phyloP scores from a whole-genome alignment of 441 rosid genomes.

The Rhodomyrtus psidioides region DNA sequence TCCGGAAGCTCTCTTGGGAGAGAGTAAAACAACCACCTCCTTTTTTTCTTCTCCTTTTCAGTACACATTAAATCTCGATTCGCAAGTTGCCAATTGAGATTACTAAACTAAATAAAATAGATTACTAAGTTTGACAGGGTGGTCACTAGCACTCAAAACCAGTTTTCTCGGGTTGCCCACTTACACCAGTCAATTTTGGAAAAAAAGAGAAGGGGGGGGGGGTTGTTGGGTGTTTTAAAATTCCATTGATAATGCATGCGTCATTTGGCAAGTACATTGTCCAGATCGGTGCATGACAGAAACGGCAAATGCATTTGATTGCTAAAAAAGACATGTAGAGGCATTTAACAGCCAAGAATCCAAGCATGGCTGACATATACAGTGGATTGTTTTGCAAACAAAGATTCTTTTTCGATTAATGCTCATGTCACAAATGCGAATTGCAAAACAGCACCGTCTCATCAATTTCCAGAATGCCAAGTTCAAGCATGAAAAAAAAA shows the following conservation, averaged over 20 bases:
- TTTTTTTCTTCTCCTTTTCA: background rate
- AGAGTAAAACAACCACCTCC: background rate
- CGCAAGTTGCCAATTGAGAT: background rate
- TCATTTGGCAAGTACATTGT: too few relatives aligned
- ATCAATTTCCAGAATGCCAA: background rate
- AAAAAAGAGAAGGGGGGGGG: too few relatives aligned
- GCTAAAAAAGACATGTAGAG: background rate
- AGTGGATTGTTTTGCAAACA: background rate
- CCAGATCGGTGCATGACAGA: background rate
- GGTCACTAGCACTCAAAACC: background rate
- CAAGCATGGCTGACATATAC: background rate
- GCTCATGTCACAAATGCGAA: background rate
- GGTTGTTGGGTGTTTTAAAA: background rate
- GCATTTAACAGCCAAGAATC: background rate
- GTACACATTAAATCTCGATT: background rate
- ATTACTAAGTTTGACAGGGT: background rate
- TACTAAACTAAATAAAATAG: background rate
- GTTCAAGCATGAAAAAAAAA: background rate
- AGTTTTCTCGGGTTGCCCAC: background rate
- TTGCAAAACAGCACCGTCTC: background rate
- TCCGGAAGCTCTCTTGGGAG: background rate
- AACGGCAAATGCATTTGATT: background rate
- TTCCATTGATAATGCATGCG: background rate
- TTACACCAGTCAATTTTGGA: background rate
- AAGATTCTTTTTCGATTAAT: background rate